Base-by-base conservation (phyloP, 164 flowering plant genomes). In the Aristolochia fimbriata region DNA sequence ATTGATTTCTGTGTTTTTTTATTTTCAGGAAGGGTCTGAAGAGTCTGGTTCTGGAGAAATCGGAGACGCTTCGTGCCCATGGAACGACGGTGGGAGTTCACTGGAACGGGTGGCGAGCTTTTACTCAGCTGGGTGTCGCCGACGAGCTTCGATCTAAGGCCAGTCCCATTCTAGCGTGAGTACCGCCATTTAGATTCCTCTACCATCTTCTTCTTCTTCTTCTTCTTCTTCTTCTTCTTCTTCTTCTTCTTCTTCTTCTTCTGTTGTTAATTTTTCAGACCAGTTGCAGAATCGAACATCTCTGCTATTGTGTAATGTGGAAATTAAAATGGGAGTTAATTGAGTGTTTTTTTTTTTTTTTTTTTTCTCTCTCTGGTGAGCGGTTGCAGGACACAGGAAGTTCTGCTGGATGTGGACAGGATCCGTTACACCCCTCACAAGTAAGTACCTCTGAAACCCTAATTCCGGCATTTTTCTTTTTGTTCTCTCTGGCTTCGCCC, bases 101-200 rank as follows among this genome's bases (percentile, higher is more conserved):
- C 5, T 4, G 67, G 1, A 81, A 81, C 53, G 85, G 83, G 1
- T 79, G 83, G 85, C 78, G 71, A 2, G 85, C 83, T 2, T 77
- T 81, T 6, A 74, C 77, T 55, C 69, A 75, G 25, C 78, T 81
- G 16, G 77, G 83, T 20, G 68, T 81, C 21, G 79, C 60, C 33
- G 33, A 59, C 4, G 56, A 31, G 16, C 77, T 81, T n/a, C 62
- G 75, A 41, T 60, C 47, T 12, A 75, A 73, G 45, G 55, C 85
- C 41, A 10, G 70, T 59, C 69, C 43, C 52, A 49, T 20, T 17
- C n/a, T 6, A 17, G 19, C 16, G 52, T 49, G 52, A 20, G 52
- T 49, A 4, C 51, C n/a, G n/a, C n/a, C n/a, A n/a, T n/a, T n/a
- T n/a, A n/a, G n/a, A n/a, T n/a, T n/a, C n/a, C n/a, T n/a, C n/a